A percentile compares a stretch with the other conserved stretches of the same genome.
phyloP scores from a whole-genome alignment of 352 stramenopile species.

The Globisporangium takayamanum region DNA sequence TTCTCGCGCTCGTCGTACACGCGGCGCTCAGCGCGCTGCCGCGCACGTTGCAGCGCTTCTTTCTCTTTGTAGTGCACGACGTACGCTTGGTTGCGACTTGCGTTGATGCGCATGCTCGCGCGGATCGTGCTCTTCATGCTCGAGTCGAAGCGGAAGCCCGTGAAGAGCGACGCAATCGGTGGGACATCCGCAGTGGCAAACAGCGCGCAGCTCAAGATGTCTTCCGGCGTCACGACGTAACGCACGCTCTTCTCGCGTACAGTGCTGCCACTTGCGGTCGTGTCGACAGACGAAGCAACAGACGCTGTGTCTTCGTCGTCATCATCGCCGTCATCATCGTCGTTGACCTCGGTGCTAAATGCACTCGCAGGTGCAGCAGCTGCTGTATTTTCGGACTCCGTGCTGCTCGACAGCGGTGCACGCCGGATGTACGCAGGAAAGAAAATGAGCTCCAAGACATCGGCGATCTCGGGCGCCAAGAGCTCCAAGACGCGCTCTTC shows the following conservation, averaged over 20 bases:
- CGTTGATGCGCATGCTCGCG: constrained; percentile 74
- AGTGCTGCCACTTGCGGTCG: constrained; percentile 6
- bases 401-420: not conserved
- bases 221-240: constrained; percentile 34
- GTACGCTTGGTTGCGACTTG: constrained; percentile 58
- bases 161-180: constrained; percentile 46
- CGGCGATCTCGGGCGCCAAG: constrained; percentile 44
- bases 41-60: constrained; percentile 35
- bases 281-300: constrained; percentile 1
- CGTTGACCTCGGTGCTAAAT: not conserved
- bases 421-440: constrained; percentile 16
- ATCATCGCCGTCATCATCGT: not conserved
- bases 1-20: constrained; percentile 66
- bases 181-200: constrained; percentile 34
- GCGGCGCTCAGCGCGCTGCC: constrained; percentile 54
- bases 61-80: constrained; percentile 65
- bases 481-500: constrained; percentile 44
- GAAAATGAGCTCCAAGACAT: constrained; percentile 56
- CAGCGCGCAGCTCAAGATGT: constrained; percentile 29
- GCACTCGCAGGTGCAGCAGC: not conserved
- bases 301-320: constrained; percentile 2
- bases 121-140: constrained; percentile 70
- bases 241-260: constrained; percentile 21
- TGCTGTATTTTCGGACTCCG: not conserved
- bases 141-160: constrained; percentile 63